Percentiles rank a stretch among this genome's conserved stretches.
phyloP scores from a whole-genome alignment of 768 basidiomycete species.

The Tulasnella sp. region DNA sequence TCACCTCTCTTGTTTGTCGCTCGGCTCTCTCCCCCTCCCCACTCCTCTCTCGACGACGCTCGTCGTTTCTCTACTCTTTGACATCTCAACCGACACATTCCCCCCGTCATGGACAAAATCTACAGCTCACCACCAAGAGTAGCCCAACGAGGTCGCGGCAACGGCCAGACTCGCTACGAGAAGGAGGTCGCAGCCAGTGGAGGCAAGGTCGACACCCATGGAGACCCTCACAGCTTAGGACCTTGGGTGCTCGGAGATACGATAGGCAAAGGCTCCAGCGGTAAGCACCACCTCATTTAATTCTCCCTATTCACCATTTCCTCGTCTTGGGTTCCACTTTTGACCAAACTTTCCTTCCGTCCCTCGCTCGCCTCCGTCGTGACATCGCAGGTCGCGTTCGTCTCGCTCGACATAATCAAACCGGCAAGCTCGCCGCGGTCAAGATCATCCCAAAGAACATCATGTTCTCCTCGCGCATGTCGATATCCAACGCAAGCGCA shows the following conservation, averaged over 20 bases:
- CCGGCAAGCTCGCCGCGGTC: slow-evolving; percentile 89
- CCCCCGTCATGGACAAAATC: background rate
- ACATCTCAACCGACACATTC: background rate
- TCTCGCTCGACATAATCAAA: slow-evolving; percentile 79
- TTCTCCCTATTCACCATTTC: background rate
- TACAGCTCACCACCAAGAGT: slow-evolving; percentile 25
- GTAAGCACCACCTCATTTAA: slow-evolving; percentile 38
- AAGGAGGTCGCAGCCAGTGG: slow-evolving; percentile 29
- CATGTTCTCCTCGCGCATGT: slow-evolving; percentile 66
- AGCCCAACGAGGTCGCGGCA: slow-evolving; percentile 7
- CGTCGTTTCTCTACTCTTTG: background rate
- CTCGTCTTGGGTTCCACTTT: background rate
- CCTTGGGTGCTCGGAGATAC: slow-evolving; percentile 93
- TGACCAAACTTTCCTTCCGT: background rate
- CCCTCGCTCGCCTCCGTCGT: background rate
- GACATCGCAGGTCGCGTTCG: slow-evolving; percentile 62
- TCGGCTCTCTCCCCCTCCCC: background rate
- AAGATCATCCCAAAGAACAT: slow-evolving; percentile 90
- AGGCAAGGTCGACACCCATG: slow-evolving; percentile 28
- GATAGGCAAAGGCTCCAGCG: slow-evolving; percentile 89
- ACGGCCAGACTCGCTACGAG: slow-evolving; percentile 24
- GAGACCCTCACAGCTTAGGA: slow-evolving; percentile 73
- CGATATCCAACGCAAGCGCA: slow-evolving; percentile 60
- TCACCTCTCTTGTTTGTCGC: background rate
- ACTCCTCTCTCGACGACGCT: background rate